Evolutionary conservation across 2,329 filamentous ascomycete genomes (phyloP).

Genomic region (Fonsecaea multimorphosa): DNA sequence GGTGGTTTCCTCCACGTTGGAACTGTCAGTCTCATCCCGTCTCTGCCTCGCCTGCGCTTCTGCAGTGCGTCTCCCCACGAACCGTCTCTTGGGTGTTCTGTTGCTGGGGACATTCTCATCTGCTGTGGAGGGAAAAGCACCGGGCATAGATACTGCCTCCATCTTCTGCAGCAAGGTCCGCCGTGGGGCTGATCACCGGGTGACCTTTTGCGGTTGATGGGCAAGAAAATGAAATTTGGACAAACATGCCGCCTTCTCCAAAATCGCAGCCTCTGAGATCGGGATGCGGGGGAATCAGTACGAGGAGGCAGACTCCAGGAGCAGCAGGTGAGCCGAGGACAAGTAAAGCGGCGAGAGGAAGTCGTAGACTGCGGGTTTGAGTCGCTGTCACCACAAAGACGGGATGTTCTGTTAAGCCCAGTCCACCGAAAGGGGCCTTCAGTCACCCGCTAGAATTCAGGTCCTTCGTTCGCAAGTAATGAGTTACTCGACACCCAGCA

Average conservation of each 20-base stretch:
- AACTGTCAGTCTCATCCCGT: slow-evolving; percentile 68
- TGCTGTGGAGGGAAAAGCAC: slow-evolving; percentile 34
- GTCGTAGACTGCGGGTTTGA: too few species aligned
- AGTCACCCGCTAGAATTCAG: too few species aligned
- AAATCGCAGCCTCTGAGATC: background rate
- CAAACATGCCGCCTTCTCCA: background rate
- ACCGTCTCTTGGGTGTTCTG: slow-evolving; percentile 82
- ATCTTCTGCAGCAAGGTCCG: slow-evolving; percentile 57
- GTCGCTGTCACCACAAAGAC: too few species aligned
- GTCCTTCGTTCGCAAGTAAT: too few species aligned
- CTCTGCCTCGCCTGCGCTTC: slow-evolving; percentile 61
- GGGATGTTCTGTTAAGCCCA: too few species aligned
- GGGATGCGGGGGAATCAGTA: slow-evolving; percentile 14
- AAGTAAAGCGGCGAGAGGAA: too few species aligned
- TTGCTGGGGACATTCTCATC: slow-evolving; percentile 20
- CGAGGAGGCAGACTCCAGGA: too few species aligned
- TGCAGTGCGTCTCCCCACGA: slow-evolving; percentile 81
- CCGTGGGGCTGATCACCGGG: background rate
- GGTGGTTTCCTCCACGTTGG: slow-evolving; percentile 70
- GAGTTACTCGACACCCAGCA: too few species aligned
- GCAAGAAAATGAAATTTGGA: slow-evolving; percentile 12
- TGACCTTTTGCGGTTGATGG: background rate
- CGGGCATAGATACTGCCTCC: slow-evolving; percentile 34
- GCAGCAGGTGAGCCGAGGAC: too few species aligned
- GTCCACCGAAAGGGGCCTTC: too few species aligned